A percentile compares a stretch with the other conserved stretches of the same genome.
These are phyloP conservation scores for Piper longum DNA, from an alignment of 164 flowering plant genomes.

Conservation along the genomic window DNA sequence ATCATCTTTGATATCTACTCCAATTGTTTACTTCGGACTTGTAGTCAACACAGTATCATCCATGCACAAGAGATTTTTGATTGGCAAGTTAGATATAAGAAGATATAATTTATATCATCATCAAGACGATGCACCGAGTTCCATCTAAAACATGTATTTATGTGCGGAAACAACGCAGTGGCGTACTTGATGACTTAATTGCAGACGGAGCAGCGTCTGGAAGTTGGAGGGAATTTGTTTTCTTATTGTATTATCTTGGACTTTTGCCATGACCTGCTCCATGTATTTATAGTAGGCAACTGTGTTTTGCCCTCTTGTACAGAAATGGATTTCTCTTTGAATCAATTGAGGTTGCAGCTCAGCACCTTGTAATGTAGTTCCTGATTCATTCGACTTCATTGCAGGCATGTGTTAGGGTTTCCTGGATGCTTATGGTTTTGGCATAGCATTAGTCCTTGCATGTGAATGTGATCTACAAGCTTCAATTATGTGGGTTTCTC, in stretches of 20 bases:
- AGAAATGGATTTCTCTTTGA: not conserved
- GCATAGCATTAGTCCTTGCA: no score
- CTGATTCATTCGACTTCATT: not conserved
- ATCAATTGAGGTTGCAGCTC: not conserved
- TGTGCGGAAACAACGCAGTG: not conserved
- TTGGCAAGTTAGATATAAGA: conserved; percentile 15
- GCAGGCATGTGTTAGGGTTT: no score
- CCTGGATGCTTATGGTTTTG: no score
- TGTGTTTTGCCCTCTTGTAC: no score
- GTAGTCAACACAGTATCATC: conserved; percentile 94
- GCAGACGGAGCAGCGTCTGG: not conserved
- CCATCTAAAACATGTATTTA: not conserved
- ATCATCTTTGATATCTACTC: no score
- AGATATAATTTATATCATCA: not conserved
- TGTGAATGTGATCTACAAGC: no score
- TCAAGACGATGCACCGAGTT: not conserved
- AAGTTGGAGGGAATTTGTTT: not conserved
- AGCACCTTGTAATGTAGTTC: not conserved
- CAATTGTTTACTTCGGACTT: not conserved
- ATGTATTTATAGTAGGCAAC: no score
- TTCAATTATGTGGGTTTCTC: no score
- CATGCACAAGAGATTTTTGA: conserved; percentile 93
- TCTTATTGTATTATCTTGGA: not conserved
- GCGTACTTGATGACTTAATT: not conserved
- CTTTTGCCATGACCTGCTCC: not conserved